A percentile compares a stretch with the other conserved stretches of the same genome.
These are phyloP conservation scores for Candida schatavii DNA, from an alignment of 805 yeast genomes.

Conservation along the genomic window DNA sequence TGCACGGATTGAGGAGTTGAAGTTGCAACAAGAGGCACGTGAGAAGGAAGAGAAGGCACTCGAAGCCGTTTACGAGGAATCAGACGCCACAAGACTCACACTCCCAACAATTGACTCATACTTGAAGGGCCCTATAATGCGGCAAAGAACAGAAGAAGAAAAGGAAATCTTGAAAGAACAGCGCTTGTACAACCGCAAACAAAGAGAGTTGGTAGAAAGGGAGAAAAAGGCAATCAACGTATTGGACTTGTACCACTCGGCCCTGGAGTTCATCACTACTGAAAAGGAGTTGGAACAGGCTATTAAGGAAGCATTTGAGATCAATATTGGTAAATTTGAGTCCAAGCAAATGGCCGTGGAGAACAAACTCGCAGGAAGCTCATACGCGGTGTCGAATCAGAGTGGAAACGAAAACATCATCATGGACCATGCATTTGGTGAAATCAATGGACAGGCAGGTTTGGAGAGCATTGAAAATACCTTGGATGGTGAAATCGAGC, in stretches of 20 bases:
- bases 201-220: slow-evolving; percentile 49
- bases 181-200: slow-evolving; percentile 64
- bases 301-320: slow-evolving; percentile 56
- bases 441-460: slow-evolving; percentile 42
- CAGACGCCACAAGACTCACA: slow-evolving; percentile 60
- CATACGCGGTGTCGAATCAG: slow-evolving; percentile 25
- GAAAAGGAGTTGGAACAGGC: slow-evolving; percentile 62
- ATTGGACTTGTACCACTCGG: slow-evolving; percentile 68
- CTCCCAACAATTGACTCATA: slow-evolving; percentile 75
- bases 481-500: slow-evolving; percentile 38
- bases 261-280: slow-evolving; percentile 67
- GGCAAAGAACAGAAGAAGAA: slow-evolving; percentile 73
- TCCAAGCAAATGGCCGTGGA: slow-evolving; percentile 30
- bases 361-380: slow-evolving; percentile 32
- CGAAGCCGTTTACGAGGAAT: slow-evolving; percentile 36
- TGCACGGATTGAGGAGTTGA: slow-evolving; percentile 30
- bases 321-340: slow-evolving; percentile 33
- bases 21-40: slow-evolving; percentile 27
- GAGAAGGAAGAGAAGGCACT: slow-evolving; percentile 21
- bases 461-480: slow-evolving; percentile 35
- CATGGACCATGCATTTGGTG: slow-evolving; percentile 37
- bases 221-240: slow-evolving; percentile 55
- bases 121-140: slow-evolving; percentile 66
- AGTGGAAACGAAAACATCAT: slow-evolving; percentile 32
- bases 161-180: slow-evolving; percentile 52